Evolutionary conservation across 192 early-diverging fungal species (phyloP).

Genomic region (Piromyces finnis): DNA sequence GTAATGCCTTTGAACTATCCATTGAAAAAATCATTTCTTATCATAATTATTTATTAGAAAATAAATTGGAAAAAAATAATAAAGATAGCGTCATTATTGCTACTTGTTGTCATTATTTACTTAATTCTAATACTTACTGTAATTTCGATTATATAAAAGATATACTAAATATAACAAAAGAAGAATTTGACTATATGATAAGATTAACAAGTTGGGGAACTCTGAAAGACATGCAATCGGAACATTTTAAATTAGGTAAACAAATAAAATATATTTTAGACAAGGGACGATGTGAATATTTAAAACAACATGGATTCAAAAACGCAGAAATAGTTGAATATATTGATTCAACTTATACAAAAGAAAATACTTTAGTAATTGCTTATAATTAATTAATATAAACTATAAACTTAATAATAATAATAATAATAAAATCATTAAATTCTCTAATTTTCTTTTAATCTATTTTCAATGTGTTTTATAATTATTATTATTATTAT

Average conservation of each 20-base stretch:
- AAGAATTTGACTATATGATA: background rate
- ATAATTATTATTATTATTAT: no score
- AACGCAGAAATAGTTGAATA: background rate
- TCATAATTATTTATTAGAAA: background rate
- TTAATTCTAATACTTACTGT: background rate
- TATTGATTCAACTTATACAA: background rate
- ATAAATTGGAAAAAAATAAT: background rate
- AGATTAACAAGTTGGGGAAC: background rate
- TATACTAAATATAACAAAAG: background rate
- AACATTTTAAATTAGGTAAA: background rate
- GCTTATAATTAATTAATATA: background rate
- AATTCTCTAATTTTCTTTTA: no score
- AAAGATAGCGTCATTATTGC: background rate
- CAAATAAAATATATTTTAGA: background rate
- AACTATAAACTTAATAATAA: no score
- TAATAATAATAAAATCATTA: no score
- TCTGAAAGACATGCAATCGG: background rate
- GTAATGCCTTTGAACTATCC: background rate
- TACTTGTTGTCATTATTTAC: background rate
- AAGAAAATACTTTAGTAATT: background rate
- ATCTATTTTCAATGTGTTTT: no score
- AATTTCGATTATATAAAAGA: background rate
- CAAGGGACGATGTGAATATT: background rate
- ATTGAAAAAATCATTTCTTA: background rate
- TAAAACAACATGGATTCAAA: background rate